Evolutionary conservation across 129 eudicot genomes (phyloP).

Genomic region (Tanacetum coccineum): DNA sequence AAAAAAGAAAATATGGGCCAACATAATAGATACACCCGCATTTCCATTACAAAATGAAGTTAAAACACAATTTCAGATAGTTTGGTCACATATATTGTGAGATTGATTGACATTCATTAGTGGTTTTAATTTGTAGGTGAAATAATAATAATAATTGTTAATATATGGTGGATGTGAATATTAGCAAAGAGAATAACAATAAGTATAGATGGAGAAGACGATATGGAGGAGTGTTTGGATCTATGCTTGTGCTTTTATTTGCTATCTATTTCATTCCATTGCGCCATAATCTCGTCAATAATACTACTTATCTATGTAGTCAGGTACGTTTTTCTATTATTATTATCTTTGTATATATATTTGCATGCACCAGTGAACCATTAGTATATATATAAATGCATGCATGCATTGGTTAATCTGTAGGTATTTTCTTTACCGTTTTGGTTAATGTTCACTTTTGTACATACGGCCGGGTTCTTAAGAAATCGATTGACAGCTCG

Average conservation of each 20-base stretch:
- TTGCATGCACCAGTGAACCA: background rate
- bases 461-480: too few species aligned
- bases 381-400: background rate
- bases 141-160: conserved; percentile 31
- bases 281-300: conserved; percentile 22
- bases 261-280: conserved; percentile 33
- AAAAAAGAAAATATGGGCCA: too few species aligned
- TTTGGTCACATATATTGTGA: too few species aligned
- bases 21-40: too few species aligned
- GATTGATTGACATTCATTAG: background rate
- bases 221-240: conserved; percentile 35
- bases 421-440: too few species aligned
- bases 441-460: too few species aligned
- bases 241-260: conserved; percentile 38
- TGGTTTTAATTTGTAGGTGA: conserved; percentile 17
- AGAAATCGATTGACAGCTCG: too few species aligned
- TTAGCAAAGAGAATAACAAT: background rate
- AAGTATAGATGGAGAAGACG: conserved; percentile 21
- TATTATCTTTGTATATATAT: background rate
- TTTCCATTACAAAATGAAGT: too few species aligned
- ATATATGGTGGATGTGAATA: background rate
- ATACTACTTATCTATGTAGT: conserved; percentile 48
- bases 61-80: background rate
- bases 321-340: conserved; percentile 32
- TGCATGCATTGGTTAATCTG: too few species aligned